These are phyloP conservation scores for Psilocybe cubensis DNA, from an alignment of 768 basidiomycete species.

Conservation along the genomic window DNA sequence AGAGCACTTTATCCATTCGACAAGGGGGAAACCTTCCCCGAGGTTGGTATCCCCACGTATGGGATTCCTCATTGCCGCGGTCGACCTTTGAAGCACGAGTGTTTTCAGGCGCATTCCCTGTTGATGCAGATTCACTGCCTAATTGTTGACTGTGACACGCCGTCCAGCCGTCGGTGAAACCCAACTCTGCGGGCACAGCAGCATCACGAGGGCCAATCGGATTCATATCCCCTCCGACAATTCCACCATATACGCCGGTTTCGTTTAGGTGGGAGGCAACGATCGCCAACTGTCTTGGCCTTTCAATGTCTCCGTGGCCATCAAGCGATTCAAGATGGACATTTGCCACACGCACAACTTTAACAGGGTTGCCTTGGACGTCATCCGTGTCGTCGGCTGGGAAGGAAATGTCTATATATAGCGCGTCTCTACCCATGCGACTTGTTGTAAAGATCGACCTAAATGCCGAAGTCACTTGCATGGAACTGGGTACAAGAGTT, in stretches of 20 bases:
- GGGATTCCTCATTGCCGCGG: constrained; percentile 2
- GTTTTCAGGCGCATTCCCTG: neutral
- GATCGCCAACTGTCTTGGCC: constrained; percentile 12
- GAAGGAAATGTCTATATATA: constrained; percentile 12
- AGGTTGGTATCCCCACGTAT: constrained; percentile 23
- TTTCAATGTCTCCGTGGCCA: constrained; percentile 7
- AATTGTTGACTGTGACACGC: neutral
- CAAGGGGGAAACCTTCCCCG: constrained; percentile 2
- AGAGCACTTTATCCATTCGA: constrained; percentile 22
- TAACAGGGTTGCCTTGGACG: neutral
- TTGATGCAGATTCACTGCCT: neutral
- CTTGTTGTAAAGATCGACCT: constrained; percentile 10
- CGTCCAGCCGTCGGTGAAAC: constrained; percentile 17
- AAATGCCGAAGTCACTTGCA: constrained; percentile 8
- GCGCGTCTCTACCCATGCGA: constrained; percentile 16
- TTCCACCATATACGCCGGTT: constrained; percentile 10
- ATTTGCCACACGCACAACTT: constrained; percentile 13
- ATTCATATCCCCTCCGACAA: constrained; percentile 24
- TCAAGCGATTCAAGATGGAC: constrained; percentile 20
- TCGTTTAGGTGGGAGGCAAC: constrained; percentile 5
- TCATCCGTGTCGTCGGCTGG: neutral
- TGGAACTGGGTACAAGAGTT: constrained; percentile 8
- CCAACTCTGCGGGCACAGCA: constrained; percentile 9
- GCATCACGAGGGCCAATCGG: constrained; percentile 19
- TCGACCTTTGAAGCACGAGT: neutral